Evolutionary conservation across 208 protist species (phyloP), one percentile per base, ranked within the genome.

Genomic region (Acanthamoeba lenticulata): DNA sequence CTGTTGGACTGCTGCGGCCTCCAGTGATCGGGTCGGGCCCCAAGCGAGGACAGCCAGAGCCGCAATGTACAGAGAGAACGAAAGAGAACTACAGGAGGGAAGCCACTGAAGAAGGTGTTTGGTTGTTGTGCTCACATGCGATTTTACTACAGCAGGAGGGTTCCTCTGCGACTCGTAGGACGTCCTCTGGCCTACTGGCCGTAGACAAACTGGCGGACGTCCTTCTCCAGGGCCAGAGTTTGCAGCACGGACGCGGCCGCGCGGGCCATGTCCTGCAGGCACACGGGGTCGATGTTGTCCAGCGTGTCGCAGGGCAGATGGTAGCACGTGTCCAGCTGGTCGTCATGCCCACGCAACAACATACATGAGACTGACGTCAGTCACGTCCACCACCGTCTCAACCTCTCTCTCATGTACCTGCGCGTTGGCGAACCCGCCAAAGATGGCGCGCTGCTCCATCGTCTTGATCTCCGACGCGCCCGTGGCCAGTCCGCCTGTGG

Each of bases 301-400:
- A 34, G 15, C 6, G 83, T 90, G 32, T 90, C 83, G 34, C 83
- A 90, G 1, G 52, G 49, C 45, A 72, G 1, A 29, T 90, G 83
- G 36, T 90, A 90, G 83, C 83, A 90, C 0, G 83, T 38, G 49
- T 90, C 83, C 83, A 69, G 19, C 83, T 90, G 34, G 42, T 42
- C n/a, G n/a, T n/a, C n/a, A n/a, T n/a, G n/a, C n/a, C n/a, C n/a
- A n/a, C n/a, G n/a, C n/a, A n/a, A n/a, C n/a, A n/a, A n/a, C n/a
- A n/a, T n/a, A n/a, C n/a, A n/a, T n/a, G 21, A 62, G 49, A 32
- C n/a, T 47, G 13, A 89, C 40, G 52, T 47, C 21, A 89, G 13
- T 57, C 21, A 7, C 15, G 32, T n/a, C 27, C 40, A 65, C 15
- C 13, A 89, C n/a, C 11, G 15, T 60, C 49, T 13, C 15, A 49